Percentiles rank a stretch among this genome's conserved stretches.
These are phyloP conservation scores for Phytophthora parvispora DNA, from an alignment of 352 stramenopile species.

Conservation along the genomic window DNA sequence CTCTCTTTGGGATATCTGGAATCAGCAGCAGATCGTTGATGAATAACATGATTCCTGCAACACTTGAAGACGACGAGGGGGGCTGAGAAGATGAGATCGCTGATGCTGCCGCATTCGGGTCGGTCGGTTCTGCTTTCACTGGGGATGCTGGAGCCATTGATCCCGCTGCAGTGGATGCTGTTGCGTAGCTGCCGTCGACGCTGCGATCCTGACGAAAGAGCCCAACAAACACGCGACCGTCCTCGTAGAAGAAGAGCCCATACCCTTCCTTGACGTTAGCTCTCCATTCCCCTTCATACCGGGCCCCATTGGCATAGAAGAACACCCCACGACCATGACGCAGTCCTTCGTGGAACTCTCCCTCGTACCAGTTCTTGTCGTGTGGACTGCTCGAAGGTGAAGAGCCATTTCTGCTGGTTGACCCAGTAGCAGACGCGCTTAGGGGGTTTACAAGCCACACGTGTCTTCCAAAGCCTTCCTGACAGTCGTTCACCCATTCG, in stretches of 20 bases:
- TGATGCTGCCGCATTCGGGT: neutral
- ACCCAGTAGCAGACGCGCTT: neutral
- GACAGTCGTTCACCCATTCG: conserved; percentile 75
- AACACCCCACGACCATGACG: conserved; percentile 81
- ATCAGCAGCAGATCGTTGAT: conserved; percentile 59
- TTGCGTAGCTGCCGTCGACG: conserved; percentile 39
- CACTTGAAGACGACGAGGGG: conserved; percentile 12
- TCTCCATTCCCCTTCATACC: conserved; percentile 88
- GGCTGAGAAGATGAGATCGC: conserved; percentile 9
- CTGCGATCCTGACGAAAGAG: conserved; percentile 57
- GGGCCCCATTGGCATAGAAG: conserved; percentile 89
- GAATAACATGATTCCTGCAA: conserved; percentile 55
- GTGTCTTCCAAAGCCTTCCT: conserved; percentile 84
- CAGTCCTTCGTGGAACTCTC: conserved; percentile 72
- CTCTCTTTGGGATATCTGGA: conserved; percentile 22
- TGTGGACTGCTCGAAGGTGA: conserved; percentile 19
- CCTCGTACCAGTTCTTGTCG: conserved; percentile 89
- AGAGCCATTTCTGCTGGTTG: conserved; percentile 9
- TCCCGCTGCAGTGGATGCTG: conserved; percentile 19
- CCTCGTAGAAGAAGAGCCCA: conserved; percentile 80
- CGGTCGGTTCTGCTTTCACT: neutral
- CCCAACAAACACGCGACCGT: conserved; percentile 67
- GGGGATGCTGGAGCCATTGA: neutral
- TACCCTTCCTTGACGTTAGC: conserved; percentile 82
- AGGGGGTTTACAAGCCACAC: conserved; percentile 64